A percentile compares a stretch with the other conserved stretches of the same genome.
Conservation (phyloP, 192 early-diverging fungal species). For the Gigaspora rosea region DNA sequence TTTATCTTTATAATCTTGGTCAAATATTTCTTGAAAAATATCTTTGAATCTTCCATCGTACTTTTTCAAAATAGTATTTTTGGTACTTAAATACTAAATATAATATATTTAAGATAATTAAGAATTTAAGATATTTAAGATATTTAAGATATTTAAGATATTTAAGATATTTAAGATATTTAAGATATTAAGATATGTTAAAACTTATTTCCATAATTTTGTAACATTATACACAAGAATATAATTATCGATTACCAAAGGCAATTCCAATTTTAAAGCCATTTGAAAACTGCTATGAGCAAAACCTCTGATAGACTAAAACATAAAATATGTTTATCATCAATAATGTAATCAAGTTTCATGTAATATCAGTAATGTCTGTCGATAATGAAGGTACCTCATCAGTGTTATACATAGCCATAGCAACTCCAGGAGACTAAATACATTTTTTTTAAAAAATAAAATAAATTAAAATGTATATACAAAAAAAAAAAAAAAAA, state of each 20-base stretch:
- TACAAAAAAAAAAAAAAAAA: not conserved
- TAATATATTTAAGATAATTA: no score
- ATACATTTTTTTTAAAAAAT: not conserved
- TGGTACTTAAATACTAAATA: conserved; percentile 82
- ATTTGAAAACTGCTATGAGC: conserved; percentile 94
- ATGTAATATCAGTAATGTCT: not conserved
- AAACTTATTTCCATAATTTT: not conserved
- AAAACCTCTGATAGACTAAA: conserved; percentile 85
- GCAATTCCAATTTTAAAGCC: conserved; percentile 87
- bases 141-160: not conserved
- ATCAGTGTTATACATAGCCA: conserved; percentile 96
- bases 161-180: no score
- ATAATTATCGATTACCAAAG: conserved; percentile 51
- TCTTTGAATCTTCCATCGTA: conserved; percentile 99
- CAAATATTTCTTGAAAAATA: conserved; percentile 92
- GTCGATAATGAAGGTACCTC: conserved; percentile 41
- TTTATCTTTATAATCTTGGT: conserved; percentile 75
- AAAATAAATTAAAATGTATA: not conserved
- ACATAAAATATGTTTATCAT: not conserved
- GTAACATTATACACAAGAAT: not conserved
- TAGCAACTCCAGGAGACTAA: conserved; percentile 78
- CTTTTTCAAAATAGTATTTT: conserved; percentile 97
- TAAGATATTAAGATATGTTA: not conserved
- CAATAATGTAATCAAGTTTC: not conserved
- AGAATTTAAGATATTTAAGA: no score